Percentiles rank a stretch among this genome's conserved stretches.
Evolutionary conservation across 495 filamentous ascomycete genomes (phyloP).

Genomic region (Recurvomyces mirabilis): DNA sequence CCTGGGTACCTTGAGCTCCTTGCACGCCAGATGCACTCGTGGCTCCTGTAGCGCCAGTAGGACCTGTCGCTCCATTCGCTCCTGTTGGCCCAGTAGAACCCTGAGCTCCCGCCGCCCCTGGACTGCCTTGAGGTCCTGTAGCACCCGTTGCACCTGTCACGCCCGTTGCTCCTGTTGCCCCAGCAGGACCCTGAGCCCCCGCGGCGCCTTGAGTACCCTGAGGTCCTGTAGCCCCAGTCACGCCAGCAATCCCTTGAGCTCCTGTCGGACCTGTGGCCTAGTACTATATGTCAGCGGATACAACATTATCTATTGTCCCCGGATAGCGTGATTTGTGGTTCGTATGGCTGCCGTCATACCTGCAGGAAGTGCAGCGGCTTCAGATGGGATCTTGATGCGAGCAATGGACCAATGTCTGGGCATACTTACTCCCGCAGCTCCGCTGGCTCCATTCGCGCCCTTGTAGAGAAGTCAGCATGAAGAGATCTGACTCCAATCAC

Average conservation of each 20-base stretch:
- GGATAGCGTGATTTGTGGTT: too few relatives aligned
- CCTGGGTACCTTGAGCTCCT: neutral
- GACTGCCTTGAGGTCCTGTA: neutral
- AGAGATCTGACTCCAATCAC: too few relatives aligned
- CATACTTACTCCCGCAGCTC: too few relatives aligned
- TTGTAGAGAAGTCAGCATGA: too few relatives aligned
- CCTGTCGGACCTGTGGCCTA: too few relatives aligned
- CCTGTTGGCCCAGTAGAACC: conserved; percentile 1
- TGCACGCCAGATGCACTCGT: neutral
- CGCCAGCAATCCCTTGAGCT: too few relatives aligned
- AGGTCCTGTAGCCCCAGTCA: neutral
- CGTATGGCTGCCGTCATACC: too few relatives aligned
- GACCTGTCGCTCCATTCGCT: neutral
- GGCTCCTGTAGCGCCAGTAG: neutral
- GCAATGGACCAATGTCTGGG: too few relatives aligned
- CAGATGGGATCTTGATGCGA: too few relatives aligned
- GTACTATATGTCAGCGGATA: neutral
- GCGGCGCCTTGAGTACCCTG: neutral
- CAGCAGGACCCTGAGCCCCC: neutral
- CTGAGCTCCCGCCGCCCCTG: neutral
- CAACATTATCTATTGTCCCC: too few relatives aligned
- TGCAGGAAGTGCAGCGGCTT: too few relatives aligned
- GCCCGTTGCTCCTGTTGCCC: conserved; percentile 1
- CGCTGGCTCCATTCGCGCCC: too few relatives aligned
- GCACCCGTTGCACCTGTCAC: neutral